Evolutionary conservation across 257 asterid genomes (phyloP).

Genomic region (Plantago major): DNA sequence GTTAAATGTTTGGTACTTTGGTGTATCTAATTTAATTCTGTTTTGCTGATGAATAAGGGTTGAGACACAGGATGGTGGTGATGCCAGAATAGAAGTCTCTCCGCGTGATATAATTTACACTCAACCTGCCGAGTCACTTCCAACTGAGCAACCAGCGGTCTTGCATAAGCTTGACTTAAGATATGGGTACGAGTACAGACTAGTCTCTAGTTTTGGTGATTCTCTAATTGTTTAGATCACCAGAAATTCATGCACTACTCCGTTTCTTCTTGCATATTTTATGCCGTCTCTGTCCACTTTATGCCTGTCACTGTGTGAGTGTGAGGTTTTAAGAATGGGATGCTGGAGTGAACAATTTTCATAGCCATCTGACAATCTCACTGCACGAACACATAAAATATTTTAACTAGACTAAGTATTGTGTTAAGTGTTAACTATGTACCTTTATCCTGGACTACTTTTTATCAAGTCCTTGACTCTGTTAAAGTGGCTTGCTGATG

Average conservation of each 20-base stretch:
- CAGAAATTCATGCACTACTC: too few species aligned
- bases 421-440: too few species aligned
- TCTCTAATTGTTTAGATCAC: slow-evolving; percentile 6
- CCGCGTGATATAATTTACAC: slow-evolving; percentile 95
- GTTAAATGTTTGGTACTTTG: slow-evolving; percentile 9
- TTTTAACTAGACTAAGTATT: too few species aligned
- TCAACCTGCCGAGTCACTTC: slow-evolving; percentile 74
- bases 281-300: background rate
- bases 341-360: too few species aligned
- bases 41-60: slow-evolving; percentile 47
- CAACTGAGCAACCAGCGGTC: slow-evolving; percentile 60
- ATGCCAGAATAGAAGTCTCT: slow-evolving; percentile 89
- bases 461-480: too few species aligned
- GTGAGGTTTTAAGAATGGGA: too few species aligned
- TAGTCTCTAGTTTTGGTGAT: slow-evolving; percentile 9
- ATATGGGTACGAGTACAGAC: slow-evolving; percentile 55
- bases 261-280: slow-evolving; percentile 2
- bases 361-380: too few species aligned
- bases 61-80: slow-evolving; percentile 99
- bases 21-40: slow-evolving; percentile 14
- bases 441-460: too few species aligned
- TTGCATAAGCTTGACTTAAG: slow-evolving; percentile 91
- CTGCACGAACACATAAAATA: too few species aligned
- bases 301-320: too few species aligned
- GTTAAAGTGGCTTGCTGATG: too few species aligned